phyloP scores from a whole-genome alignment of 495 filamentous ascomycete species.

The Trichocladium antarcticum region DNA sequence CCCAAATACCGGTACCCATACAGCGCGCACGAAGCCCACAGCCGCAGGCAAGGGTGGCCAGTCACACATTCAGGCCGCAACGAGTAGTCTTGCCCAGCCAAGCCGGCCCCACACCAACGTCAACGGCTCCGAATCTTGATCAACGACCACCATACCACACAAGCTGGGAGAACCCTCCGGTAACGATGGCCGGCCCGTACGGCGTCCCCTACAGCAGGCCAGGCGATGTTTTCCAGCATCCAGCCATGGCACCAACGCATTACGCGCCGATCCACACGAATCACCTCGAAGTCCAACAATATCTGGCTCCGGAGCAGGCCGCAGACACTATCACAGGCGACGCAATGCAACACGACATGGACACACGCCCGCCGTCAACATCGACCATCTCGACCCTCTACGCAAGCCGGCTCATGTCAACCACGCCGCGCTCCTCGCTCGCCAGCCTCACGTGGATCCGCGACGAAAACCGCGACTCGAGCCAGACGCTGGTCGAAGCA shows the following conservation, averaged over 20 bases:
- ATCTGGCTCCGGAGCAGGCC: constrained; percentile 3
- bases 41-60: neutral
- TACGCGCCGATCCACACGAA: constrained; percentile 8
- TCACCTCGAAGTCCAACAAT: constrained; percentile 9
- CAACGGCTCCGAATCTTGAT: constrained; percentile 4
- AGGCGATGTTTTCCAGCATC: constrained; percentile 9
- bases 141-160: constrained; percentile 6
- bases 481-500: constrained; percentile 24
- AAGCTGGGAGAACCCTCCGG: constrained; percentile 9
- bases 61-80: neutral
- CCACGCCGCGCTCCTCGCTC: constrained; percentile 19
- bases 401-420: constrained; percentile 9
- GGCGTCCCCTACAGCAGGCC: constrained; percentile 14
- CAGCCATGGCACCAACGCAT: constrained; percentile 8
- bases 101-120: constrained; percentile 1
- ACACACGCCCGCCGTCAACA: constrained; percentile 5
- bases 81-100: constrained; percentile 9
- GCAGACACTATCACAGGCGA: neutral
- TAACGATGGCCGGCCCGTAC: constrained; percentile 10
- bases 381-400: constrained; percentile 10
- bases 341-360: constrained; percentile 9
- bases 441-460: constrained; percentile 15
- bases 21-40: constrained; percentile 16
- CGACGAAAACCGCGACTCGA: constrained; percentile 24
- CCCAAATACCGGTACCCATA: constrained; percentile 17